Evolutionary conservation across 2,329 filamentous ascomycete genomes (phyloP), one percentile per base, ranked within the genome.

Genomic region (Ophiostoma australiae): DNA sequence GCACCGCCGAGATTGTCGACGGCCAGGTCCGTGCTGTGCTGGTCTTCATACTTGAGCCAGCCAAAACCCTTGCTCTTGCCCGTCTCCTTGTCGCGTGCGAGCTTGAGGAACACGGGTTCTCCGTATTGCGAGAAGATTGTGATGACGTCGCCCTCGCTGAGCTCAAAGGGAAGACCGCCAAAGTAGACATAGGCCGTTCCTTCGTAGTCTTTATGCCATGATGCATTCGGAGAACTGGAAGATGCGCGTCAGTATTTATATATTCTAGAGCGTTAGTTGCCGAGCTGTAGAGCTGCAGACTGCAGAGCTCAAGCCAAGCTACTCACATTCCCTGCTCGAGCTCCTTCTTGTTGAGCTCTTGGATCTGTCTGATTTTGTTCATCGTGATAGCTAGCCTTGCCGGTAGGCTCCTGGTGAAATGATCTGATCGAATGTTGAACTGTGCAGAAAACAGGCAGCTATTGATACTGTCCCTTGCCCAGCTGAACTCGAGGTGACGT

Each of bases 11-110:
- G 82, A 79, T 99, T 99, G 81, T 99, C 95, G 11, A 99, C 96
- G 0, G 96, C 95, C 61, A 99, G 83, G 80, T 98, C 94, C 73
- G 92, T 96, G 81, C 94, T 97, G 75, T 94, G 87, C 82, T 99
- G 95, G 80, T 99, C 94, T 79, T 99, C 95, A 80, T 98, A 99
- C 79, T 99, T 99, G 72, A 99, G 85, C 85, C 96, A 99, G 2
- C 91, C 93, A 78, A 98, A 99, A 0, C 95, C 95, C 75, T 91
- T 91, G 73, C 92, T 96, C 81, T 97, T 97, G 73, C 95, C 95
- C 0, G 94, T 96, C 79, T 98, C 96, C 78, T 95, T 95, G 84
- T 99, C 95, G 77, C 95, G 92, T 67, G 91, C 89, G 15, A 99
- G 87, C 76, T 97, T 96, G 72, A 99, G 85, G 81, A 94, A 96